Base-by-base conservation (phyloP, 495 filamentous ascomycete species). In the Neurospora sp. region DNA sequence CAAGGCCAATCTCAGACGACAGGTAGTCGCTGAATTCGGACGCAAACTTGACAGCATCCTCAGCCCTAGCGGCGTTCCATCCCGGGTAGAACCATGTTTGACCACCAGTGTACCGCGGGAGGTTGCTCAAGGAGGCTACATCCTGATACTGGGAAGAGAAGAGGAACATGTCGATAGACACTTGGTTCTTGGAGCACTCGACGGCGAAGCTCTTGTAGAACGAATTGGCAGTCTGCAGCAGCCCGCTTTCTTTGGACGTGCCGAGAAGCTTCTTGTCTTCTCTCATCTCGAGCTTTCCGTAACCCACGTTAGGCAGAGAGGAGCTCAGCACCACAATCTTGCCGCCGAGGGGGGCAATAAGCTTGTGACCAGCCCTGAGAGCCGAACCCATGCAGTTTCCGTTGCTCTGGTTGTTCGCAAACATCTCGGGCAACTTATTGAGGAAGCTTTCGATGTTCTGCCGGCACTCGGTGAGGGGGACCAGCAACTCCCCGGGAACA, bases 201-300 rank as follows among this genome's bases (percentile, higher is more conserved):
- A 99, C 96, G 3, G 96, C 96, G 80, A 99, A 99, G 79, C 93
- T 97, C 85, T 99, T 99, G 88, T 99, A 99, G 82, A 99, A 99
- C 75, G 92, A 91, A 83, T 91, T 97, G 14, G 88, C 92, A 0
- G 96, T 98, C 79, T 98, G 95, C 69, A 99, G 85, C 40, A 99
- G 86, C 71, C 85, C 84, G 76, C 88, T 92, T 78, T 99, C 96
- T 82, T 97, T 97, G 79, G 89, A 93, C 3, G 96, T 99, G 72
- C 96, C 96, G 6, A 99, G 88, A 20, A 97, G 82, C 82, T 98
- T 97, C 87, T 98, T 98, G 80, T 98, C 94, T 83, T 99, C 96
- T 74, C 96, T 88, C 89, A 94, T 93, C 38, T 96, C 92, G 70
- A 99, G 88, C 80, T 96, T 93, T 38, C 96, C 96, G 71, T 91